Evolutionary conservation across 1,284 basidiomycete genomes (phyloP).

Genomic region (Fomitopsis palustris): DNA sequence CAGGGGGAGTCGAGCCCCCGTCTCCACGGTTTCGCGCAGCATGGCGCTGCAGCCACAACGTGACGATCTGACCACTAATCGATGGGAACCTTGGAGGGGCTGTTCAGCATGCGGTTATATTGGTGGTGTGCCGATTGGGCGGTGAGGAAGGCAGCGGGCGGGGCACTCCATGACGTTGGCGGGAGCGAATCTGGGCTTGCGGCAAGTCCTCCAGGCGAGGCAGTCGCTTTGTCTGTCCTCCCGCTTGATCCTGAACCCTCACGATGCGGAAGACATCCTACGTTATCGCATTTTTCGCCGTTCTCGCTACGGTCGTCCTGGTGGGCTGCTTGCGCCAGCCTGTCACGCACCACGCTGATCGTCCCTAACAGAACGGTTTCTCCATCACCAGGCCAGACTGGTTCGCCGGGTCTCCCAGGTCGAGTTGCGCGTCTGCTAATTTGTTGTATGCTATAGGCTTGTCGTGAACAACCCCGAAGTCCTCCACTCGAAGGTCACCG

Average conservation of each 20-base stretch:
- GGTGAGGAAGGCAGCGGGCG: not conserved
- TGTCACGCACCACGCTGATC: not conserved
- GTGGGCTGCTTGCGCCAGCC: slow-evolving; percentile 34
- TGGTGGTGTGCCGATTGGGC: not conserved
- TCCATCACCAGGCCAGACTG: slow-evolving; percentile 61
- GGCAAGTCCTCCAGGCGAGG: not conserved
- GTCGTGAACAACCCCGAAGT: slow-evolving; percentile 47
- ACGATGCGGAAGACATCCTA: slow-evolving; percentile 66
- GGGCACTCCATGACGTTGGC: not conserved
- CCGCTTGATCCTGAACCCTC: not conserved
- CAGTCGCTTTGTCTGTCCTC: not conserved
- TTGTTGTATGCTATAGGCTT: slow-evolving; percentile 43
- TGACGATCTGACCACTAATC: slow-evolving; percentile 27
- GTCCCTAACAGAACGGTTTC: slow-evolving; percentile 47
- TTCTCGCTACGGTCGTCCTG: slow-evolving; percentile 45
- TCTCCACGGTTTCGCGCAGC: slow-evolving; percentile 16
- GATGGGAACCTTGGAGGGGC: slow-evolving; percentile 15
- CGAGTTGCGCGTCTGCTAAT: slow-evolving; percentile 14
- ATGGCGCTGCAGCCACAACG: slow-evolving; percentile 15
- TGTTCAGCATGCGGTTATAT: not conserved
- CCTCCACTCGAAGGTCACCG: slow-evolving; percentile 42
- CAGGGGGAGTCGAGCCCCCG: slow-evolving; percentile 24
- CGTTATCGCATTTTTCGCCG: slow-evolving; percentile 53
- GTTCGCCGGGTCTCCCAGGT: slow-evolving; percentile 36
- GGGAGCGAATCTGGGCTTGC: not conserved